Percentiles rank a stretch among this genome's conserved stretches.
Conservation (phyloP, 176 grass and related monocot genomes). For the Carex littledalei region DNA sequence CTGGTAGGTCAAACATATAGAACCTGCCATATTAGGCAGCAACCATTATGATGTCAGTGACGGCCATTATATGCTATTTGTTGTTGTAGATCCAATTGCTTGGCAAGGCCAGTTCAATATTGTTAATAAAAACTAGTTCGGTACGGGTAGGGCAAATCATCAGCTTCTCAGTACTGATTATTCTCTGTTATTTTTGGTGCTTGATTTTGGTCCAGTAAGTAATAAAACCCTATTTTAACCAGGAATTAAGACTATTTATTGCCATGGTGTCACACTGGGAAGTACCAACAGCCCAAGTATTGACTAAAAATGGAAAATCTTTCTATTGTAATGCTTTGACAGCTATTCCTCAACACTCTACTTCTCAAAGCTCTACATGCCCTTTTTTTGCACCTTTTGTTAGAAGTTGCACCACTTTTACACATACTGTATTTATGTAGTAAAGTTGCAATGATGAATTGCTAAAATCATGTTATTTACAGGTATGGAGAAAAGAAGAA, state of each 20-base stretch:
- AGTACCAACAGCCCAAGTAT: not conserved
- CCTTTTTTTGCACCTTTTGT: not conserved
- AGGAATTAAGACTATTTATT: not conserved
- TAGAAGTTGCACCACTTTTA: not conserved
- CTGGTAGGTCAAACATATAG: not conserved
- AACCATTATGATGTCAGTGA: not conserved
- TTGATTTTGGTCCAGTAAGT: not conserved
- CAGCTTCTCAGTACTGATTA: not conserved
- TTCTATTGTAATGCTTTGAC: not conserved
- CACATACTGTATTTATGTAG: not conserved
- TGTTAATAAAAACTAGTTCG: not conserved
- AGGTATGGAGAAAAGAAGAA: conserved; percentile 76
- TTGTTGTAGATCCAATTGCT: not conserved
- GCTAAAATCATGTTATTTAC: conserved; percentile 21
- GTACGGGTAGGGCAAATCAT: not conserved
- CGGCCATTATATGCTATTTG: not conserved
- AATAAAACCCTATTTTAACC: not conserved
- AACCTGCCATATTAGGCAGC: not conserved
- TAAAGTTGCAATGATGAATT: not conserved
- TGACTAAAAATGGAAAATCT: not conserved
- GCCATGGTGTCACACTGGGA: not conserved
- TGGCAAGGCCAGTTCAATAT: not conserved
- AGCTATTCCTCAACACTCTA: not conserved
- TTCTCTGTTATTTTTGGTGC: not conserved
- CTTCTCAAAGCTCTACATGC: not conserved